Evolutionary conservation across 257 asterid genomes (phyloP).

Genomic region (Gentiana straminea): DNA sequence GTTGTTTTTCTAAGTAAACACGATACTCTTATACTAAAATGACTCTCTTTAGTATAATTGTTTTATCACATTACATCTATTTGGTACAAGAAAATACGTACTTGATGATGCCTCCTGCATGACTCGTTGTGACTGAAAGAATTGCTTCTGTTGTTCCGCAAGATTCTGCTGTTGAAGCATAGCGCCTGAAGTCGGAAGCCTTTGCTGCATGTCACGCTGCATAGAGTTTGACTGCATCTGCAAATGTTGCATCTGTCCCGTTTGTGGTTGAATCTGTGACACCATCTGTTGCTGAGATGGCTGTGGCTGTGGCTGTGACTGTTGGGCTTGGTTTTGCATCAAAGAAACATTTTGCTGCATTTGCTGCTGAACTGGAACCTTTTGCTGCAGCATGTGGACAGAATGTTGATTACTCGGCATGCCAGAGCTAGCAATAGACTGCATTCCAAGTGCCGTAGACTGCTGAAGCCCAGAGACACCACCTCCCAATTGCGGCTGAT

Average conservation of each 20-base stretch:
- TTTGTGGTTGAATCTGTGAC: constrained; percentile 82
- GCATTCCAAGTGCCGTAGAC: constrained; percentile 74
- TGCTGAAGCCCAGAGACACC: constrained; percentile 72
- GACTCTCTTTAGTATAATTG: too few relatives aligned
- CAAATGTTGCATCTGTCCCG: constrained; percentile 73
- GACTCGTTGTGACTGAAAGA: constrained; percentile 64
- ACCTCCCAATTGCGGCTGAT: constrained; percentile 61
- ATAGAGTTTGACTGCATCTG: constrained; percentile 57
- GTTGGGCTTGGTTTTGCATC: constrained; percentile 71
- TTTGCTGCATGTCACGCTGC: constrained; percentile 75
- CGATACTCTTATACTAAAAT: too few relatives aligned
- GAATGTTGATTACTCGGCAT: constrained; percentile 59
- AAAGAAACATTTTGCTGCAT: constrained; percentile 52
- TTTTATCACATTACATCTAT: too few relatives aligned
- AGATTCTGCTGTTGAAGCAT: constrained; percentile 67
- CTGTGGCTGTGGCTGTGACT: constrained; percentile 58
- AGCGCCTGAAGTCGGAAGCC: constrained; percentile 66
- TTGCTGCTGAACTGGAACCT: constrained; percentile 69
- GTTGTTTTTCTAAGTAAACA: too few relatives aligned
- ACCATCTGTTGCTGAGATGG: constrained; percentile 77
- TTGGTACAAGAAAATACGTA: constrained; percentile 19
- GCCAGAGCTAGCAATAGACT: constrained; percentile 47
- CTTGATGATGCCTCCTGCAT: constrained; percentile 66
- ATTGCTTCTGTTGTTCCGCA: constrained; percentile 75
- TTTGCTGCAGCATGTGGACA: constrained; percentile 64